Evolutionary conservation across 495 filamentous ascomycete species (phyloP), one percentile per base, ranked within the genome.

Genomic region (Bacidia gigantensis): DNA sequence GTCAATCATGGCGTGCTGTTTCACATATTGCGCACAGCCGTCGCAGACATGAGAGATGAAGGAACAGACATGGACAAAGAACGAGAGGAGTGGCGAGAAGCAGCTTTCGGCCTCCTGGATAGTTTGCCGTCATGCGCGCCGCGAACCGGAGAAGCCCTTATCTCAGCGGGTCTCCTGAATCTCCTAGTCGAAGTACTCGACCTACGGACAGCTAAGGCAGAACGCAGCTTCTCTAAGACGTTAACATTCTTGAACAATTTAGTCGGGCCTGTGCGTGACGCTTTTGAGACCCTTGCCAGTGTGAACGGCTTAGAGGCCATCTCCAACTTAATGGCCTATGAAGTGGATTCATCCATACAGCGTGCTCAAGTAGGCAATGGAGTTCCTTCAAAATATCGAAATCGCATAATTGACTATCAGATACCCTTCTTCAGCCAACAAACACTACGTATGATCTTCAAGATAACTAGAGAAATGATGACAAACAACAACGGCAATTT

Each of bases 1-100:
- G 88, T 95, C 50, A 97, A 89, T 61, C 93, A 99, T 58, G 93
- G 93, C 12, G 82, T 97, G 14, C 75, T 99, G n/a, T 82, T 95
- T 62, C 96, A 97, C 62, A 73, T 94, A 53, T 81, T 95, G 26
- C 81, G 90, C 46, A 95, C 90, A 63, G 82, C 86, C 11, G 85
- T 95, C 50, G 86, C 83, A 21, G 83, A 87, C 55, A 79, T 97
- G 66, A 75, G 72, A 35, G 78, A 84, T 42, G 70, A 75, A n/a
- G 50, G 53, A 39, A 71, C 75, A 45, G 71, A 78, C 39, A 68
- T 69, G 11, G 67, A 71, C 11, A 77, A 81, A 52, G 75, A 80
- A 58, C 63, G 80, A 46, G 87, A 94, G 59, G 80, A 89, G 59
- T 95, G 89, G 87, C 81, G 89, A n/a, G 84, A 89, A 59, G 80